A percentile compares a stretch with the other conserved stretches of the same genome.
These are phyloP conservation scores for Saccharomyces kudriavzevii DNA, from an alignment of 805 yeast genomes.

Conservation along the genomic window DNA sequence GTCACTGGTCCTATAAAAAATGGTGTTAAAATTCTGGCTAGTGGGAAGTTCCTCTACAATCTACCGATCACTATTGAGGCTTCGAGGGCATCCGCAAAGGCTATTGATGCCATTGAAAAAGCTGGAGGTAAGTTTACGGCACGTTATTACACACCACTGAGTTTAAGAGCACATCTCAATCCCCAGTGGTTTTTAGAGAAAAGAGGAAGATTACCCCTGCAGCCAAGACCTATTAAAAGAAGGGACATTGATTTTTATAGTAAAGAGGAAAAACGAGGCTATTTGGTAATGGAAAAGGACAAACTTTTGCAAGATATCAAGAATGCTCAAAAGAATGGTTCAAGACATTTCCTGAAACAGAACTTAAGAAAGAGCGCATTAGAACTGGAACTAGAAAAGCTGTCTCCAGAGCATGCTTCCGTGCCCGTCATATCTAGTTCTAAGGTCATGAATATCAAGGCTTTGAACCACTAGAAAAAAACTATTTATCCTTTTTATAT, in stretches of 20 bases:
- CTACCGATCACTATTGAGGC: slow-evolving; percentile 73
- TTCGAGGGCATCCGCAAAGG: slow-evolving; percentile 66
- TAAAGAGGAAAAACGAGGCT: slow-evolving; percentile 66
- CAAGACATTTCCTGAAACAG: slow-evolving; percentile 14
- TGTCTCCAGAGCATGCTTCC: slow-evolving; percentile 29
- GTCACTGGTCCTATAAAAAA: slow-evolving; percentile 62
- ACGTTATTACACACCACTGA: slow-evolving; percentile 56
- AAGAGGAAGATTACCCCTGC: slow-evolving; percentile 74
- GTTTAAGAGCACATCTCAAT: slow-evolving; percentile 64
- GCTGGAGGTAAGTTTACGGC: slow-evolving; percentile 72
- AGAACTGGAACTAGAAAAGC: slow-evolving; percentile 29
- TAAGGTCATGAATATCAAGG: not conserved
- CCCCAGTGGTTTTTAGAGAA: slow-evolving; percentile 63
- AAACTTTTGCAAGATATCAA: slow-evolving; percentile 20
- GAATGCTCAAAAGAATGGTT: slow-evolving; percentile 17
- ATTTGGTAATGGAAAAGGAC: slow-evolving; percentile 41
- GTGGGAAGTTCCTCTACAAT: slow-evolving; percentile 44
- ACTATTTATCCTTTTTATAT: not conserved
- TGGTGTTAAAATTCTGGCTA: slow-evolving; percentile 77
- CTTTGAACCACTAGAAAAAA: not conserved
- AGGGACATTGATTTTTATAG: slow-evolving; percentile 76
- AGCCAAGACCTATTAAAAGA: slow-evolving; percentile 77
- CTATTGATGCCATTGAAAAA: slow-evolving; percentile 63
- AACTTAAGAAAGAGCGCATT: slow-evolving; percentile 29
- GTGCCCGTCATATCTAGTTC: slow-evolving; percentile 1